A percentile compares a stretch with the other conserved stretches of the same genome.
phyloP scores from a whole-genome alignment of 441 rosid genomes.

The Populus trichocarpa region DNA sequence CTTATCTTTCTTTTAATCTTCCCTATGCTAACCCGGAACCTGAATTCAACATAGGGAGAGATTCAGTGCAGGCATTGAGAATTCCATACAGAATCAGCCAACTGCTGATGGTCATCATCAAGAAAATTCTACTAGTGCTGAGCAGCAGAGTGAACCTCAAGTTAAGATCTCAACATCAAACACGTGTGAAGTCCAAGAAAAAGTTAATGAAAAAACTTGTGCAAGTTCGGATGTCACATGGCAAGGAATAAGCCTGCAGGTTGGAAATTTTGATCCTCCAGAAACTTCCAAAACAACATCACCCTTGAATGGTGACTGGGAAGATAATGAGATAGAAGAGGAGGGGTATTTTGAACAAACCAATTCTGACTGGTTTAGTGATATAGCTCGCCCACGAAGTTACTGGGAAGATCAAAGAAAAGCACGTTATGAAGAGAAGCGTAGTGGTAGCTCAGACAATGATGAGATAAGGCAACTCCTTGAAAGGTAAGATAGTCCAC shows the following conservation, averaged over 20 bases:
- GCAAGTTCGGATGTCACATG: slow-evolving; percentile 16
- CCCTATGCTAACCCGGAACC: background rate
- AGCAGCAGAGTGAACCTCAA: background rate
- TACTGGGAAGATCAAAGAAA: slow-evolving; percentile 80
- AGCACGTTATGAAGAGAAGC: slow-evolving; percentile 69
- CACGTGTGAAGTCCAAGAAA: slow-evolving; percentile 9
- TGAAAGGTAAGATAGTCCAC: slow-evolving; percentile 47
- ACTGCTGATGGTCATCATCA: slow-evolving; percentile 15
- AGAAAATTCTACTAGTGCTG: background rate
- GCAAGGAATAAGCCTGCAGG: slow-evolving; percentile 18
- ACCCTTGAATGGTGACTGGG: slow-evolving; percentile 27
- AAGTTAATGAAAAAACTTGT: slow-evolving; percentile 12
- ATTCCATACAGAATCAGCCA: slow-evolving; percentile 15
- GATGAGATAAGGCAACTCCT: slow-evolving; percentile 67
- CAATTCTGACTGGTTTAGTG: slow-evolving; percentile 58
- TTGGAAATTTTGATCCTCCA: slow-evolving; percentile 12
- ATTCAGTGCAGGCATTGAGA: slow-evolving; percentile 32
- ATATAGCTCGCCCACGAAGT: slow-evolving; percentile 76
- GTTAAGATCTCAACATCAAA: slow-evolving; percentile 1
- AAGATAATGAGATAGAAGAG: slow-evolving; percentile 31
- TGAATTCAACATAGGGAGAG: slow-evolving; percentile 48
- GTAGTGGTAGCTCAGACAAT: slow-evolving; percentile 39
- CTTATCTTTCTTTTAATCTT: background rate
- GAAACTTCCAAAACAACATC: slow-evolving; percentile 22
- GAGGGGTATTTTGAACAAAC: slow-evolving; percentile 31